Evolutionary conservation across 306 rosid genomes (phyloP).

Genomic region (Notholithocarpus densiflorus): DNA sequence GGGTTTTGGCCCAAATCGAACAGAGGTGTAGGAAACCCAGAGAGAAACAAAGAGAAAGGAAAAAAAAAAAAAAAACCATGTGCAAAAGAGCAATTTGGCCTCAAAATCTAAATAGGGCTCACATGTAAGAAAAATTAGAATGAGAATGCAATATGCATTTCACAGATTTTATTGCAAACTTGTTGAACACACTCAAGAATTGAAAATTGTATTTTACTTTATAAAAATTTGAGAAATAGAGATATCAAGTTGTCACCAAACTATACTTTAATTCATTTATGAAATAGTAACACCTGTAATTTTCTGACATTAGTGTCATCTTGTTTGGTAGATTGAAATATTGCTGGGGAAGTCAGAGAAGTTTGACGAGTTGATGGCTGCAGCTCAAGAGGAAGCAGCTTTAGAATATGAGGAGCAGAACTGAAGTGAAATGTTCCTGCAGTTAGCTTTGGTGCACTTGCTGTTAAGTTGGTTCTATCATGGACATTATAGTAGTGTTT

Average conservation of each 20-base stretch:
- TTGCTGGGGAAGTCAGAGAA: constrained; percentile 64
- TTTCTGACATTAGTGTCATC: neutral
- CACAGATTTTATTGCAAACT: no score
- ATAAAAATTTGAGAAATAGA: no score
- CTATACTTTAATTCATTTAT: neutral
- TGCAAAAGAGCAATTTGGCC: no score
- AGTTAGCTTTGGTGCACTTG: constrained; percentile 1
- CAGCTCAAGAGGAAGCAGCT: constrained; percentile 44
- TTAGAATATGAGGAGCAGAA: constrained; percentile 48
- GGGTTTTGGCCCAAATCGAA: no score
- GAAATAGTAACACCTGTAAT: neutral
- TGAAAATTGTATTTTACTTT: no score
- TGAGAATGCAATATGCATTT: no score
- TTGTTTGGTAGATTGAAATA: constrained; percentile 60
- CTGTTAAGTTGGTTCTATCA: neutral
- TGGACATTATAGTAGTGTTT: neutral
- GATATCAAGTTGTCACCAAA: neutral
- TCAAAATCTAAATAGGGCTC: no score
- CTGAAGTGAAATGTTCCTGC: constrained; percentile 1
- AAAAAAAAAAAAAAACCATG: no score
- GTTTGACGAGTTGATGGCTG: constrained; percentile 77
- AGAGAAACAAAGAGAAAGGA: no score
- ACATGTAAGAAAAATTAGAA: no score
- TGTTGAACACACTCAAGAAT: no score
- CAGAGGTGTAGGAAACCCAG: no score